Evolutionary conservation across 2,329 filamentous ascomycete species (phyloP).

Genomic region (Fusarium liriodendri): DNA sequence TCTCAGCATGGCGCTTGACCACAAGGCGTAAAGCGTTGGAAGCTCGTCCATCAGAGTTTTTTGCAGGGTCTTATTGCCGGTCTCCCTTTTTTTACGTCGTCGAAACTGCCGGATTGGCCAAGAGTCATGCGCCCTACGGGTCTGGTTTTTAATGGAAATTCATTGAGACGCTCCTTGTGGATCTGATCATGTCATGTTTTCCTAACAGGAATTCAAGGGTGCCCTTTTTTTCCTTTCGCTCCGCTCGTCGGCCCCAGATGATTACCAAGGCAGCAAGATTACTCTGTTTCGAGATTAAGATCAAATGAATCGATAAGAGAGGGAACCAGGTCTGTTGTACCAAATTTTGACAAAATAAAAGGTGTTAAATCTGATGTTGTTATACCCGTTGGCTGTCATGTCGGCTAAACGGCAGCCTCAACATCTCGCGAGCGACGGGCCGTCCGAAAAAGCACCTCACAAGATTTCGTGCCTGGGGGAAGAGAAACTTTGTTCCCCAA

Average conservation of each 20-base stretch:
- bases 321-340: not conserved
- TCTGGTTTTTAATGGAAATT: constrained; percentile 1
- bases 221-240: not conserved
- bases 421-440: not conserved
- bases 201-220: constrained; percentile 30
- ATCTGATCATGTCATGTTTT: constrained; percentile 37
- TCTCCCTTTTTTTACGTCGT: constrained; percentile 24
- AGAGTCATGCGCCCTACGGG: not conserved
- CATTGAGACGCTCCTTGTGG: constrained; percentile 17
- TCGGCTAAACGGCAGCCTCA: not conserved
- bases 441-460: not conserved
- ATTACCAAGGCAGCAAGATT: constrained; percentile 28
- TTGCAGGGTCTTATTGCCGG: constrained; percentile 11
- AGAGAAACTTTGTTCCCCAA: constrained; percentile 3
- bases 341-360: not conserved
- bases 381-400: not conserved
- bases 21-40: constrained; percentile 22
- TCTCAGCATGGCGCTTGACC: constrained; percentile 14
- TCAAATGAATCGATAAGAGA: not conserved
- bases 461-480: not conserved
- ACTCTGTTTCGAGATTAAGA: constrained; percentile 20
- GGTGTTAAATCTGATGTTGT: not conserved
- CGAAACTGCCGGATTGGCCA: constrained; percentile 30
- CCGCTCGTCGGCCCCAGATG: not conserved
- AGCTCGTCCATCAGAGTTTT: constrained; percentile 11